Evolutionary conservation across 208 protist species (phyloP).

Genomic region (Wallacemonas sp.): DNA sequence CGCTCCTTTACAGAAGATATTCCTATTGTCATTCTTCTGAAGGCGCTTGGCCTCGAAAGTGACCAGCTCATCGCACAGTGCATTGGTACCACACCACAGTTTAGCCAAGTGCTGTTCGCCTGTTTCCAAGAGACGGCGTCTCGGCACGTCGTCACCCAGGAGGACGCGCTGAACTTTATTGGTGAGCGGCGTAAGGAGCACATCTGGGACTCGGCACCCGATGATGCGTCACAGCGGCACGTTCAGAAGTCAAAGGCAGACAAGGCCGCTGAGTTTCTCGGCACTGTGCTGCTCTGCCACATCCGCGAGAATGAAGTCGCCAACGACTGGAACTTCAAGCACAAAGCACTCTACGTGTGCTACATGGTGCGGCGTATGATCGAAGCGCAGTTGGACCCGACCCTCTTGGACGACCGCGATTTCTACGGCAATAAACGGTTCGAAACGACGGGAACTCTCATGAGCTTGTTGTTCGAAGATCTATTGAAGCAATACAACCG

Average conservation of each 20-base stretch:
- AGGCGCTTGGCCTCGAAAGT: slow-evolving; percentile 97
- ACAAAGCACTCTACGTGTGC: slow-evolving; percentile 97
- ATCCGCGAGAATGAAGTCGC: slow-evolving; percentile 90
- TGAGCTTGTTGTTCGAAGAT: slow-evolving; percentile 99
- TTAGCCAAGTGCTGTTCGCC: slow-evolving; percentile 92
- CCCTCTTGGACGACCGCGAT: slow-evolving; percentile 97
- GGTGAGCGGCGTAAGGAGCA: slow-evolving; percentile 91
- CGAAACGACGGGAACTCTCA: slow-evolving; percentile 97
- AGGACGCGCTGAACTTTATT: slow-evolving; percentile 97
- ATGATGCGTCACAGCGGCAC: slow-evolving; percentile 67
- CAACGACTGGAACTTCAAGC: slow-evolving; percentile 95
- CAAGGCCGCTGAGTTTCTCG: slow-evolving; percentile 95
- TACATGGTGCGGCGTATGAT: slow-evolving; percentile 98
- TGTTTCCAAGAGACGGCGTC: slow-evolving; percentile 95
- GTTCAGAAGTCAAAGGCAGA: slow-evolving; percentile 85
- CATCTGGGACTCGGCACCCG: slow-evolving; percentile 47
- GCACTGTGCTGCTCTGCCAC: slow-evolving; percentile 93
- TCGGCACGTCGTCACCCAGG: slow-evolving; percentile 83
- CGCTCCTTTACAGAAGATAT: slow-evolving; percentile 99
- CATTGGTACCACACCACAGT: slow-evolving; percentile 92
- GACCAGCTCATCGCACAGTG: slow-evolving; percentile 99
- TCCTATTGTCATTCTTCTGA: slow-evolving; percentile 96
- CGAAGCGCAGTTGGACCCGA: slow-evolving; percentile 85
- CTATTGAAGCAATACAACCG: slow-evolving; percentile 98
- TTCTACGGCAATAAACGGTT: slow-evolving; percentile 99